Evolutionary conservation across 768 basidiomycete species (phyloP).

Genomic region (Coprinopsis cinerea): DNA sequence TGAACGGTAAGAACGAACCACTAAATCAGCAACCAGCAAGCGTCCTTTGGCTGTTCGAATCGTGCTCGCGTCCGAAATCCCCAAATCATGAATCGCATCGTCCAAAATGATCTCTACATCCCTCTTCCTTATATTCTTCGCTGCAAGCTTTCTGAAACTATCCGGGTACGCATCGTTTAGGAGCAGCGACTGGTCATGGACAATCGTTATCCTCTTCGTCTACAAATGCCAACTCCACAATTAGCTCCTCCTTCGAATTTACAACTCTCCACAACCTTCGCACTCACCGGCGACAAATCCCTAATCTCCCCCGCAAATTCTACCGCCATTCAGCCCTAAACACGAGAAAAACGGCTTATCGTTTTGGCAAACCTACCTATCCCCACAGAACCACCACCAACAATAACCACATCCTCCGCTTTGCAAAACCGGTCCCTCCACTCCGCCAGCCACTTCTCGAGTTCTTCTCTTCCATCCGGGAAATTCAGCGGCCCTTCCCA

Average conservation of each 20-base stretch:
- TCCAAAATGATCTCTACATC: conserved; percentile 42
- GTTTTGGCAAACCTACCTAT: conserved; percentile 26
- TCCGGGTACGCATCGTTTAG: conserved; percentile 46
- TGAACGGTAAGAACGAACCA: conserved; percentile 38
- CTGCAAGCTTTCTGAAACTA: conserved; percentile 39
- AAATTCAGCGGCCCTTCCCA: conserved; percentile 36
- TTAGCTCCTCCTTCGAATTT: conserved; percentile 22
- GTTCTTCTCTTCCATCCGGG: conserved; percentile 20
- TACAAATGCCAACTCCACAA: no score
- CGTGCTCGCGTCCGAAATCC: conserved; percentile 30
- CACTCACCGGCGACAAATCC: conserved; percentile 31
- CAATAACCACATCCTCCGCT: conserved; percentile 39
- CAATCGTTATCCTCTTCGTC: no score
- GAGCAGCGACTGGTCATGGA: conserved; percentile 42
- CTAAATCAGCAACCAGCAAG: conserved; percentile 40
- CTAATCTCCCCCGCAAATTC: conserved; percentile 40
- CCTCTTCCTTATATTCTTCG: conserved; percentile 28
- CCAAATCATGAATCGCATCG: conserved; percentile 45
- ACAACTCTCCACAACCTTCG: conserved; percentile 24
- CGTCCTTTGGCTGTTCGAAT: conserved; percentile 42
- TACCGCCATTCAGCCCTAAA: conserved; percentile 24
- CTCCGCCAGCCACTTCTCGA: conserved; percentile 19
- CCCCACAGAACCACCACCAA: conserved; percentile 50
- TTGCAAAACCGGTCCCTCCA: conserved; percentile 24
- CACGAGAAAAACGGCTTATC: not conserved